Evolutionary conservation across 257 asterid genomes (phyloP).

Genomic region (Jasminum sambac): DNA sequence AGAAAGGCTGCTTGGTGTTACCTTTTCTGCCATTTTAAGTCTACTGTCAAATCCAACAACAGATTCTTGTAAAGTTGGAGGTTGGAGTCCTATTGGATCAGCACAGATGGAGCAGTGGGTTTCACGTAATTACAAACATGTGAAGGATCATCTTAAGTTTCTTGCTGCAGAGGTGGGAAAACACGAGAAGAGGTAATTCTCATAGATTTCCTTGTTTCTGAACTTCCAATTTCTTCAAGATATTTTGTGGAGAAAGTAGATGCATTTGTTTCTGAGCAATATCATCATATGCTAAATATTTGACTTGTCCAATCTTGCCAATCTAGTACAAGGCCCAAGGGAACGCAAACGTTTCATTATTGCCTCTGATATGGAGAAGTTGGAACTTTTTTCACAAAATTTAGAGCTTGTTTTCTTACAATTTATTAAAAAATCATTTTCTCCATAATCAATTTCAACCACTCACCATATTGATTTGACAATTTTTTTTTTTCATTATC

Average conservation of each 20-base stretch:
- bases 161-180: constrained; percentile 52
- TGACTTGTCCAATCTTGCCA: not conserved
- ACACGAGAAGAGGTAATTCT: constrained; percentile 58
- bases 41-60: constrained; percentile 30
- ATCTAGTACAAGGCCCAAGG: not conserved
- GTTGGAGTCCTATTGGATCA: constrained; percentile 58
- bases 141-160: constrained; percentile 46
- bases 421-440: too few species aligned
- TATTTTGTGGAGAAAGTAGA: not conserved
- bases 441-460: too few species aligned
- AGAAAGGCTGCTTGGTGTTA: constrained; percentile 64
- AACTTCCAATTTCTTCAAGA: constrained; percentile 5
- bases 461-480: too few species aligned
- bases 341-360: not conserved
- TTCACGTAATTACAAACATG: constrained; percentile 34
- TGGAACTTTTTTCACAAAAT: not conserved
- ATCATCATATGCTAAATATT: not conserved
- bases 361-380: not conserved
- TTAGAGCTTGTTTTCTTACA: not conserved
- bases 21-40: constrained; percentile 44
- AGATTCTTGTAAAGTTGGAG: constrained; percentile 27
- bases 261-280: not conserved
- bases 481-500: too few species aligned
- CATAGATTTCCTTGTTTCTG: not conserved
- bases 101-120: constrained; percentile 79